phyloP scores from a whole-genome alignment of 2,329 filamentous ascomycete species.

The Zymoseptoria brevis region DNA sequence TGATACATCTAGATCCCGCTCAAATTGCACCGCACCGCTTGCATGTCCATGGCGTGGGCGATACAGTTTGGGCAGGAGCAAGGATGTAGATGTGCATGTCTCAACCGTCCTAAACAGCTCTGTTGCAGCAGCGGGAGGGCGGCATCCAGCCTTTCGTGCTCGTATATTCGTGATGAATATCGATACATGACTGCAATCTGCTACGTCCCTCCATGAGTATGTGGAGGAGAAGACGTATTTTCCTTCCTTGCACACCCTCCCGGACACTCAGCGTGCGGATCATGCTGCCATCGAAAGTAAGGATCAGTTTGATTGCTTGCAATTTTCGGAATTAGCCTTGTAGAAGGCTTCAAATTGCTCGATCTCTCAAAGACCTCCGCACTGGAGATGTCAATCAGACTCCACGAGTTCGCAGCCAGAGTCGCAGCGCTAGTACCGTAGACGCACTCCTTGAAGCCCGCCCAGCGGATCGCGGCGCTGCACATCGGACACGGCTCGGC shows the following conservation, averaged over 20 bases:
- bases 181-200: background rate
- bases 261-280: slow-evolving; percentile 30
- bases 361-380: slow-evolving; percentile 41
- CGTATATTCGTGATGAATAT: background rate
- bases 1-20: no score
- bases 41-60: no score
- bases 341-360: slow-evolving; percentile 28
- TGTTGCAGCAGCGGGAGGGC: no score
- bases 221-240: background rate
- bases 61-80: no score
- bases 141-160: background rate
- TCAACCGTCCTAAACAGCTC: no score
- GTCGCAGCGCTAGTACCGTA: slow-evolving; percentile 44
- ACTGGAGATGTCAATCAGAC: slow-evolving; percentile 41
- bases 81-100: no score
- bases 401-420: slow-evolving; percentile 42
- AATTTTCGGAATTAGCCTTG: slow-evolving; percentile 38
- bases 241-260: slow-evolving; percentile 21
- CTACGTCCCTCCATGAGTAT: background rate
- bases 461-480: slow-evolving; percentile 48
- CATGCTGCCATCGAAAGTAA: slow-evolving; percentile 48
- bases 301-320: slow-evolving; percentile 44
- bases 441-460: slow-evolving; percentile 47
- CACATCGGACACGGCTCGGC: slow-evolving; percentile 52
- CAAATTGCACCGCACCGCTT: no score